phyloP scores from a whole-genome alignment of 2,329 filamentous ascomycete genomes.

The Stagonosporopsis tanaceti region DNA sequence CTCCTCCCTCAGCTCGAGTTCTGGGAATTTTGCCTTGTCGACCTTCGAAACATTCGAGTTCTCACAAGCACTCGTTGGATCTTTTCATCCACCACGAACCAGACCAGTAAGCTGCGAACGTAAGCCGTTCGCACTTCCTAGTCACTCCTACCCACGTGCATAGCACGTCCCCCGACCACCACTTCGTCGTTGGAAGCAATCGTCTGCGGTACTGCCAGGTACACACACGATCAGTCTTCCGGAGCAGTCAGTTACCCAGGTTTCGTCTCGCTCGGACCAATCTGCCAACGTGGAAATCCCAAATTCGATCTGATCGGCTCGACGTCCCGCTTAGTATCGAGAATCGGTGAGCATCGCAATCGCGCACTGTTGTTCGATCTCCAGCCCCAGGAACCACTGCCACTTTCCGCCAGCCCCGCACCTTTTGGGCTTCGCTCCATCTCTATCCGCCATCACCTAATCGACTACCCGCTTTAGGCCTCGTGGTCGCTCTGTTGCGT shows the following conservation, averaged over 20 bases:
- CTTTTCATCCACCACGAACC: neutral
- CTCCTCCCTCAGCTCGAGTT: constrained; percentile 1
- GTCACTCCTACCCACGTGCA: constrained; percentile 2
- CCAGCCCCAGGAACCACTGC: constrained; percentile 15
- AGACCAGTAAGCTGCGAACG: constrained; percentile 10
- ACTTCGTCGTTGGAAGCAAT: constrained; percentile 16
- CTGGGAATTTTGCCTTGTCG: neutral
- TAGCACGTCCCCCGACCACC: constrained; percentile 4
- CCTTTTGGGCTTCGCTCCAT: neutral
- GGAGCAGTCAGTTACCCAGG: constrained; percentile 1
- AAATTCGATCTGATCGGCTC: constrained; percentile 21
- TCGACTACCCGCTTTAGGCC: constrained; percentile 31
- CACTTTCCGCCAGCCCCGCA: neutral
- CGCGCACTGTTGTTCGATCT: constrained; percentile 24
- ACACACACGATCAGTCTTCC: constrained; percentile 21
- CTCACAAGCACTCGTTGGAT: constrained; percentile 3
- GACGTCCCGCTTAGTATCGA: constrained; percentile 21
- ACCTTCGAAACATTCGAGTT: neutral
- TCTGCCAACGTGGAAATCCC: neutral
- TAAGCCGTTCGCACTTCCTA: constrained; percentile 7
- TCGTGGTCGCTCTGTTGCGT: constrained; percentile 28
- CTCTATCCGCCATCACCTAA: constrained; percentile 24
- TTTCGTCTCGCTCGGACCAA: neutral
- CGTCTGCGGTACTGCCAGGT: constrained; percentile 25
- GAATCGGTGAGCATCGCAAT: constrained; percentile 24